A percentile compares a stretch with the other conserved stretches of the same genome.
phyloP scores from a whole-genome alignment of 352 stramenopile genomes.

The Phytopythium litorale region DNA sequence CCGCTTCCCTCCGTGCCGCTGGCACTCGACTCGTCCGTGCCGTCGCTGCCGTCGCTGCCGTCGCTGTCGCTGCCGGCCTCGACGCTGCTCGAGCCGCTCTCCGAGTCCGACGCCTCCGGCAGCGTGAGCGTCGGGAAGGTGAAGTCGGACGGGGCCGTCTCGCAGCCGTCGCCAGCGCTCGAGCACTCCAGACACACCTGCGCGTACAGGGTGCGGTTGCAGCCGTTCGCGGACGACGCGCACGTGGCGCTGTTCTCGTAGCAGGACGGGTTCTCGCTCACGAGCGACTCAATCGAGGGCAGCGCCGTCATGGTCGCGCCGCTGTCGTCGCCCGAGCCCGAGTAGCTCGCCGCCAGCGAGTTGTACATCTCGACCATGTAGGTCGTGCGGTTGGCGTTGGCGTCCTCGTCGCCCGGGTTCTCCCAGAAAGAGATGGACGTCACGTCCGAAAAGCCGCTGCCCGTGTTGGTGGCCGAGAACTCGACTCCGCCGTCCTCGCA shows the following conservation, averaged over 20 bases:
- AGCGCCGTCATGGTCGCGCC: constrained; percentile 43
- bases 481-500: constrained; percentile 43
- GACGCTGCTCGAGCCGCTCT: constrained; percentile 6
- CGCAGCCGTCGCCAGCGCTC: constrained; percentile 22
- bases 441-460: constrained; percentile 32
- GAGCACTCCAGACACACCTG: constrained; percentile 62
- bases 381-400: constrained; percentile 38
- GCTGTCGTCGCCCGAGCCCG: constrained; percentile 20
- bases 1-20: constrained; percentile 4
- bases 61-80: constrained; percentile 9
- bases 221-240: constrained; percentile 35
- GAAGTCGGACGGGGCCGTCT: constrained; percentile 29
- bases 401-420: constrained; percentile 32
- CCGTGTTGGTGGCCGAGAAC: constrained; percentile 42
- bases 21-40: constrained; percentile 5
- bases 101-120: constrained; percentile 14
- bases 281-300: constrained; percentile 34
- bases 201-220: constrained; percentile 49
- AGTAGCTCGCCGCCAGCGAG: constrained; percentile 20
- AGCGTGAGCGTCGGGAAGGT: constrained; percentile 43
- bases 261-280: constrained; percentile 52
- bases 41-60: constrained; percentile 10
- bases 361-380: constrained; percentile 63
- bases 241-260: constrained; percentile 62
- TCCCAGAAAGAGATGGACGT: constrained; percentile 58